Evolutionary conservation across 176 grass and related monocot species (phyloP), one percentile per base, ranked within the genome.

Genomic region (Alloteropsis semialata): DNA sequence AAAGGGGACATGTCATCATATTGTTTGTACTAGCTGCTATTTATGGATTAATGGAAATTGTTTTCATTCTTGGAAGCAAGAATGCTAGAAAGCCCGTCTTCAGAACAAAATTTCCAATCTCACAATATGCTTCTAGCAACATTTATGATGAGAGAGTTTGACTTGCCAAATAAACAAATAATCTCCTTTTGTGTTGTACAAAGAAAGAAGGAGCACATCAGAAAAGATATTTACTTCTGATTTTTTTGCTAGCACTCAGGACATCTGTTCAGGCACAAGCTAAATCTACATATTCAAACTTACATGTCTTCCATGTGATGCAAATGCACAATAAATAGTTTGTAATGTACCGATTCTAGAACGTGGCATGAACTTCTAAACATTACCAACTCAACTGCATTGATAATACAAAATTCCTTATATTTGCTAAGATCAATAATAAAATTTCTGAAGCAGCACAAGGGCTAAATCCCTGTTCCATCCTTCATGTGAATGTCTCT

Each of bases 401-500:
- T 22, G 22, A 67, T 41, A 10, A 15, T 44, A 25, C 22, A 28
- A 45, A 68, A 45, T 46, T n/a, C n/a, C n/a, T n/a, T n/a, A n/a
- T n/a, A n/a, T n/a, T n/a, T n/a, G n/a, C 13, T 69, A 32, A 81
- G 25, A 53, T 75, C 58, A 61, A 19, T 65, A 9, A 64, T 33
- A 42, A 43, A 7, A n/a, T 63, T 46, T 46, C 6, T n/a, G 39
- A 1, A 71, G n/a, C 13, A 29, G 17, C 24, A 69, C 38, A 45
- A 45, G 67, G 22, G 41, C 27, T 41, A 15, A 16, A 19, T 69
- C 67, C 39, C 27, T 43, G n/a, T n/a, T n/a, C n/a, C n/a, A n/a
- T n/a, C n/a, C n/a, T 77, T 69, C 48, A 77, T 73, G 2, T 10
- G 16, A 85, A 29, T 59, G 17, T 60, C 45, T 82, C 58, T 72